A percentile compares a stretch with the other conserved stretches of the same genome.
phyloP scores from a whole-genome alignment of 2,329 filamentous ascomycete genomes.

The Endoconidiophora laricicola region DNA sequence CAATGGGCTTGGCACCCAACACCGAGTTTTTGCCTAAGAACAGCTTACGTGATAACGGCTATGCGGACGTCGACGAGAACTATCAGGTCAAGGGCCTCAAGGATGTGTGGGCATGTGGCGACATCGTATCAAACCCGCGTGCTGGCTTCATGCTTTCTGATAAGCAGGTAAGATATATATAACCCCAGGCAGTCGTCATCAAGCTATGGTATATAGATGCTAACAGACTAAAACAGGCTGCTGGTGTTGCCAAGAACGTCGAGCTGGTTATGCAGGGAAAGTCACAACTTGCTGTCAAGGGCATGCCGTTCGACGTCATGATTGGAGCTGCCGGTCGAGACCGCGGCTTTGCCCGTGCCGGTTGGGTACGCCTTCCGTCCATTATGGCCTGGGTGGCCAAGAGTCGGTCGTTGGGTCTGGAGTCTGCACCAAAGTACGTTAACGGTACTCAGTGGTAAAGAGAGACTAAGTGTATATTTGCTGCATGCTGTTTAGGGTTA shows the following conservation, averaged over 20 bases:
- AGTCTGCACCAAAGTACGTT: constrained; percentile 28
- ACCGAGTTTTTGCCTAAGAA: constrained; percentile 31
- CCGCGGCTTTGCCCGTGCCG: constrained; percentile 32
- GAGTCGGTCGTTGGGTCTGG: constrained; percentile 31
- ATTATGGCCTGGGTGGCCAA: constrained; percentile 34
- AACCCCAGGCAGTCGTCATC: background rate
- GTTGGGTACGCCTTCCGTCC: constrained; percentile 32
- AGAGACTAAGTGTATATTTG: background rate
- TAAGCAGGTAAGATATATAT: constrained; percentile 26
- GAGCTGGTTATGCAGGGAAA: constrained; percentile 30
- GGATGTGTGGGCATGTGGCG: constrained; percentile 36
- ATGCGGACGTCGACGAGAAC: constrained; percentile 33
- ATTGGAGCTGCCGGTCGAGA: constrained; percentile 32
- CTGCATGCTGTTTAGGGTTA: too few species aligned
- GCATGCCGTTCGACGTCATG: constrained; percentile 31
- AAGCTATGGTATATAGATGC: background rate
- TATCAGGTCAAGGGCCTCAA: constrained; percentile 29
- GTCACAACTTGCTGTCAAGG: constrained; percentile 27
- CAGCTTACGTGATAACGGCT: constrained; percentile 28
- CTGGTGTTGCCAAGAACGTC: constrained; percentile 36
- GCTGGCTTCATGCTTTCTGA: constrained; percentile 45
- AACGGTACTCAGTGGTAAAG: constrained; percentile 31
- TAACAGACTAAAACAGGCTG: constrained; percentile 22
- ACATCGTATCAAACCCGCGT: constrained; percentile 33
- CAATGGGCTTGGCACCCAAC: constrained; percentile 38